A percentile compares a stretch with the other conserved stretches of the same genome.
Conservation (phyloP, 2,329 filamentous ascomycete genomes). For the Akanthomyces dipterigenus region DNA sequence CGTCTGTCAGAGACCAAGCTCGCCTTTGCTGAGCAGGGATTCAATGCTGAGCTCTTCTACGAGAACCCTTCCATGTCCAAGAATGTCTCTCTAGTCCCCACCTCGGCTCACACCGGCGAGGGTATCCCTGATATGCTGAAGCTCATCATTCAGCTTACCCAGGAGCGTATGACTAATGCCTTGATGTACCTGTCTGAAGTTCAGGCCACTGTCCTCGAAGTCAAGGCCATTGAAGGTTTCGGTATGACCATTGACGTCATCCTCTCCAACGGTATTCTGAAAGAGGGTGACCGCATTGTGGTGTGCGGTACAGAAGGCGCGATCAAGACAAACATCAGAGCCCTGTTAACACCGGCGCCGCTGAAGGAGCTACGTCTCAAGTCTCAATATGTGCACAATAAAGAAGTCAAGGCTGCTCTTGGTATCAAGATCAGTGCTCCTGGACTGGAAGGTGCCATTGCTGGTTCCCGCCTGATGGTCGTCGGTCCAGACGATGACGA, state of each 20-base stretch:
- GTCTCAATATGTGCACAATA: constrained; percentile 96
- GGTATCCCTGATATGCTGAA: constrained; percentile 99
- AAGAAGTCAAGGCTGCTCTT: constrained; percentile 95
- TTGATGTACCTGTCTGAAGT: constrained; percentile 99
- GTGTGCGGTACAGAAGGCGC: constrained; percentile 94
- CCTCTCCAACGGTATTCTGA: constrained; percentile 88
- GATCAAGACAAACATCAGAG: constrained; percentile 91
- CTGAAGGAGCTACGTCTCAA: constrained; percentile 93
- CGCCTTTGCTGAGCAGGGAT: constrained; percentile 90
- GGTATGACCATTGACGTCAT: constrained; percentile 98
- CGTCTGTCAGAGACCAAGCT: constrained; percentile 87
- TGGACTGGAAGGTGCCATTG: constrained; percentile 91
- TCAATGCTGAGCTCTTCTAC: constrained; percentile 95
- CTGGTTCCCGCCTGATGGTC: constrained; percentile 88
- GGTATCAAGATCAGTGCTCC: constrained; percentile 99
- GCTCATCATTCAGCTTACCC: constrained; percentile 83
- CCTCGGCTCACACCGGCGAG: constrained; percentile 96
- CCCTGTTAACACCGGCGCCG: constrained; percentile 84
- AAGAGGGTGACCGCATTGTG: constrained; percentile 90
- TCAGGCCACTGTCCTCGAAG: constrained; percentile 94
- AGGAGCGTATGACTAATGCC: constrained; percentile 94
- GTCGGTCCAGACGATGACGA: constrained; percentile 94
- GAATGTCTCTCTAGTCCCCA: constrained; percentile 92
- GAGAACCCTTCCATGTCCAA: constrained; percentile 97
- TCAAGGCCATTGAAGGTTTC: constrained; percentile 98